Base-by-base conservation (phyloP, 2,329 filamentous ascomycete genomes). In the Fusarium ramigenum region DNA sequence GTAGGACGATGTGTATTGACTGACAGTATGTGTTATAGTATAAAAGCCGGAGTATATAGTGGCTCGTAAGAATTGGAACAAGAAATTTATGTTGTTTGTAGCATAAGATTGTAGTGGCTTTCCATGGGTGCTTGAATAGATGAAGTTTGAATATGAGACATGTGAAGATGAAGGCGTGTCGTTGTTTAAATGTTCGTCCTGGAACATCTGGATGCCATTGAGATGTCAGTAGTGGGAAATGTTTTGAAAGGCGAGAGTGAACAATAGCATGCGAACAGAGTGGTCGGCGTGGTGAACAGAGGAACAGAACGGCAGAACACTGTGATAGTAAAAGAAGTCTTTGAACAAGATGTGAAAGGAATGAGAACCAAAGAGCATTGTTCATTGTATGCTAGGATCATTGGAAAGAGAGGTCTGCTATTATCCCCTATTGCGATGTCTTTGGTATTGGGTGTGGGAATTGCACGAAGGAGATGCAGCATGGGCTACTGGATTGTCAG, bases 361-460 rank as follows among this genome's bases (percentile, higher is more conserved):
- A 11, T 3, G 0, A 36, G 4, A 0, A 4, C 6, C n/a, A 52
- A 52, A 36, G 12, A 10, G 6, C 1, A 0, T 52, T 15, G 2
- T 19, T 11, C 2, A 21, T 52, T 36, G 18, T 25, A 4, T 21
- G n/a, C n/a, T 36, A 5, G 49, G n/a, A n/a, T n/a, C n/a, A n/a
- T n/a, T n/a, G n/a, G n/a, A 25, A 36, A 36, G 1, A 16, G 16
- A 34, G 30, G 3, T 15, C 1, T 5, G n/a, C 10, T 25, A 19
- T 23, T 19, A 10, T 25, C 49, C 11, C 47, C 30, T 36, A 15
- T 25, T 25, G 12, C 10, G 8, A 25, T 19, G 30, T 15, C 21
- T 34, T 19, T 25, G 30, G 30, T 23, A 6, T 30, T 11, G 28
- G 11, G 21, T 7, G 5, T n/a, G 19, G 18, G 11, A 34, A 50